Conservation (phyloP, 495 filamentous ascomycete species). For the Talaromyces wortmannii region DNA sequence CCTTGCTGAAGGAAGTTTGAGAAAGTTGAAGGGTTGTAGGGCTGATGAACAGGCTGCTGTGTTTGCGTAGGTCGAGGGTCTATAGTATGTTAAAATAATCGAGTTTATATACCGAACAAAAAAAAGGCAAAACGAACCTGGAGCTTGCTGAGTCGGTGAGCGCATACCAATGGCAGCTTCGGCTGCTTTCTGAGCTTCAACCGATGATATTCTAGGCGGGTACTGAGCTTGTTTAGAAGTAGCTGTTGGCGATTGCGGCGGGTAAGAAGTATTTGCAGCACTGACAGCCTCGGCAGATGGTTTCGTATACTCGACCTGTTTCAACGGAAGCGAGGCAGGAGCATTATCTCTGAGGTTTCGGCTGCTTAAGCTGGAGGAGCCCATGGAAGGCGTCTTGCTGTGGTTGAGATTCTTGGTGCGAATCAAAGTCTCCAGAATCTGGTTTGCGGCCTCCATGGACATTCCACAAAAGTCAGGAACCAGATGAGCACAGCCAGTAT, state of each 20-base stretch:
- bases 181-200: conserved; percentile 23
- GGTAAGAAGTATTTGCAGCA: conserved; percentile 39
- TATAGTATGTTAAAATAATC: conserved; percentile 3
- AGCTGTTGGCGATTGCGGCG: conserved; percentile 33
- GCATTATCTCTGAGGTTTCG: conserved; percentile 58
- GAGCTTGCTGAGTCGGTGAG: conserved; percentile 19
- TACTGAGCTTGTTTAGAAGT: conserved; percentile 22
- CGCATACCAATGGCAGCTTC: conserved; percentile 27
- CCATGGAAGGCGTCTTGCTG: conserved; percentile 31
- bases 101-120: neutral
- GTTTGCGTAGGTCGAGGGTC: conserved; percentile 15
- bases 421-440: conserved; percentile 60
- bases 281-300: conserved; percentile 39
- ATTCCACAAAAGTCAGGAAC: conserved; percentile 99
- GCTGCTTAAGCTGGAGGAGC: conserved; percentile 49
- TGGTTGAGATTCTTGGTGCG: conserved; percentile 35
- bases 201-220: conserved; percentile 25
- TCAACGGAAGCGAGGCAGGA: conserved; percentile 38
- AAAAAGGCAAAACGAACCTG: conserved; percentile 22
- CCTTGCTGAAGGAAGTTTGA: conserved; percentile 48
- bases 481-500: conserved; percentile 86
- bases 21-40: conserved; percentile 70
- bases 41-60: conserved; percentile 51
- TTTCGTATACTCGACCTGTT: conserved; percentile 30
- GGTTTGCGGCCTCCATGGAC: conserved; percentile 95